These are phyloP conservation scores for Colletotrichum cuscutae DNA, from an alignment of 2,329 filamentous ascomycete genomes.

Conservation along the genomic window DNA sequence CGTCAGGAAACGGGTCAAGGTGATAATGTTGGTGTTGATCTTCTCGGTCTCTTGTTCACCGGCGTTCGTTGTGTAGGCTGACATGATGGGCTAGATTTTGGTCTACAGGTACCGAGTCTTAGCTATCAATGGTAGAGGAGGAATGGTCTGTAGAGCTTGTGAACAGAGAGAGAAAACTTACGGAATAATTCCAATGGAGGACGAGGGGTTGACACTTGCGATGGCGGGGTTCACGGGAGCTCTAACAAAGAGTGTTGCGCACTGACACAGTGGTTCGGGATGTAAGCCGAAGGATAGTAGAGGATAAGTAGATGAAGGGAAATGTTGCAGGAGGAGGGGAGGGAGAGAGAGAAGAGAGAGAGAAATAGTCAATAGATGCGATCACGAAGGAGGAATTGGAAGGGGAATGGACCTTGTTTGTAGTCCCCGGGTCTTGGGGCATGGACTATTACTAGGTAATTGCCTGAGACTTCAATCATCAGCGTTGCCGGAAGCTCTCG, in stretches of 20 bases:
- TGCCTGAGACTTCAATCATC: slow-evolving; percentile 21
- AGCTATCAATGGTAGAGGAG: neutral
- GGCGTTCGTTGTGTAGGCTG: slow-evolving; percentile 44
- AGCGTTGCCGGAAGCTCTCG: slow-evolving; percentile 25
- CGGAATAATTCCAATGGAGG: neutral
- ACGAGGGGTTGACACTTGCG: slow-evolving; percentile 18
- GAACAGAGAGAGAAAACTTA: slow-evolving; percentile 11
- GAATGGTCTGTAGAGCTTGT: neutral
- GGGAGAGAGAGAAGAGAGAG: slow-evolving; percentile 17
- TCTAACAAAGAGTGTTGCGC: slow-evolving; percentile 15
- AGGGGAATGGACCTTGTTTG: slow-evolving; percentile 16
- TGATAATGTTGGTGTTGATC: slow-evolving; percentile 96
- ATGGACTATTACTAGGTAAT: neutral
- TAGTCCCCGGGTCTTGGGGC: slow-evolving; percentile 24
- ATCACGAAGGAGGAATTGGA: slow-evolving; percentile 18
- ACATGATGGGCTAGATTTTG: slow-evolving; percentile 24
- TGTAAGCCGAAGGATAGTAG: slow-evolving; percentile 10
- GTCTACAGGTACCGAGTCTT: neutral
- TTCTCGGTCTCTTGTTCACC: slow-evolving; percentile 72
- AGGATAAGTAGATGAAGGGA: neutral
- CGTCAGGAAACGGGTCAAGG: slow-evolving; percentile 92
- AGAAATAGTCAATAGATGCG: slow-evolving; percentile 13
- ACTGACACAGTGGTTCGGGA: neutral
- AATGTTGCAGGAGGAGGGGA: slow-evolving; percentile 18
- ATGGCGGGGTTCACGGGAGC: slow-evolving; percentile 19